Evolutionary conservation across 2,329 filamentous ascomycete genomes (phyloP), one percentile per base, ranked within the genome.

Genomic region (Aspergillus japonicus): DNA sequence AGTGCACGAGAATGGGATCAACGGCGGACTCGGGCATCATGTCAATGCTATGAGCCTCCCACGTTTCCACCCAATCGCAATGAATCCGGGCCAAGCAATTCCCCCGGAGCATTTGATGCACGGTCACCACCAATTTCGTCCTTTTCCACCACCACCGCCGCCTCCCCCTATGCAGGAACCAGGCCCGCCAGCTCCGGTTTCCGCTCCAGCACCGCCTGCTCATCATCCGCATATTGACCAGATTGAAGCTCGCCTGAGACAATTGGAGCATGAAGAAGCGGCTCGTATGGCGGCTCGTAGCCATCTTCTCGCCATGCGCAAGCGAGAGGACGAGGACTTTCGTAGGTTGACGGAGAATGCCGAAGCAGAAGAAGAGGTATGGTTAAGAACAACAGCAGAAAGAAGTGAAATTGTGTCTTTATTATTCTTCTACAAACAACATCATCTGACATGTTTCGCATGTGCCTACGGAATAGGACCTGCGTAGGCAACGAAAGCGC

Each of bases 261-360:
- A 77, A 60, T 64, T 77, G 63, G 75, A 77, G 59, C 72, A 76
- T 56, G 75, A 77, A 65, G 75, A 77, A 58, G 74, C 73, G 56
- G 67, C 67, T 35, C 73, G 75, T 26, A 75, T 74, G 67, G 74
- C 73, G 14, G 67, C 73, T 52, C 73, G 75, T 52, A 74, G 69
- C 51, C 73, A 75, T 53, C 61, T 76, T 33, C 68, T 77, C 54
- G 70, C 72, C 12, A 65, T 76, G 26, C 71, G 75, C 47, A 77
- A 76, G 62, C 73, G 73, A 14, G 75, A 77, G 57, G 75, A 77
- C 55, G 75, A 77, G 44, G 75, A 76, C 44, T 77, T 77, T 50
- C 72, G 74, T 58, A 68, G 71, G 64, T 68, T 77, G 67, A 76
- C 75, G 2, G 74, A 76, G 59, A 69, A 67, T 64, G 75, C 75